Evolutionary conservation across 2,329 filamentous ascomycete genomes (phyloP).

Genomic region (Aciculosporium take): DNA sequence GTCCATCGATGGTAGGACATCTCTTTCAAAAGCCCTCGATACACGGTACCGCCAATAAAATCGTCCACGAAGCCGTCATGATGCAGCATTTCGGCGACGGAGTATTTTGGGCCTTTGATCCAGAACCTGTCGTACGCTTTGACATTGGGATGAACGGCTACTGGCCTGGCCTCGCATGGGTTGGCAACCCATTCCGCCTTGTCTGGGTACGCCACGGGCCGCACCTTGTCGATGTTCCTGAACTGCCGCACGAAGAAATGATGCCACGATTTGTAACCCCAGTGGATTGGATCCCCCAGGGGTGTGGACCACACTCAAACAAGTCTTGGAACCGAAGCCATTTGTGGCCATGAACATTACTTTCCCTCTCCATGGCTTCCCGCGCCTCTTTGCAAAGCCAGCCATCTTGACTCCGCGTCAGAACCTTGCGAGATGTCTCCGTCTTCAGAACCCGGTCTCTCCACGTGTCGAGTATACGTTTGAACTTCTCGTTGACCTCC

Average conservation of each 20-base stretch:
- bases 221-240: not conserved
- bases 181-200: not conserved
- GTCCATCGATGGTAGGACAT: not conserved
- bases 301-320: not conserved
- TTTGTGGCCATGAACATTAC: no score
- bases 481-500: slow-evolving; percentile 29
- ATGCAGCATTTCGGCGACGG: slow-evolving; percentile 42
- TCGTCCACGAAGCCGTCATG: slow-evolving; percentile 30
- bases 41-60: slow-evolving; percentile 22
- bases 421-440: not conserved
- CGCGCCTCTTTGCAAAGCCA: not conserved
- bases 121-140: slow-evolving; percentile 45
- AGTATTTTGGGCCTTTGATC: slow-evolving; percentile 53
- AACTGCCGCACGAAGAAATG: not conserved
- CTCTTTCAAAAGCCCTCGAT: not conserved
- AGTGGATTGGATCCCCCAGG: not conserved
- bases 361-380: not conserved
- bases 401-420: not conserved
- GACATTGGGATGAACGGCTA: slow-evolving; percentile 30
- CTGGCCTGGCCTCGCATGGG: slow-evolving; percentile 21
- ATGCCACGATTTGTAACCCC: not conserved
- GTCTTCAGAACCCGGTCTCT: not conserved
- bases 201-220: not conserved
- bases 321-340: not conserved
- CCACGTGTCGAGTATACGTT: not conserved